These are phyloP conservation scores for Hericium alpestre DNA, from an alignment of 768 basidiomycete species.

Conservation along the genomic window DNA sequence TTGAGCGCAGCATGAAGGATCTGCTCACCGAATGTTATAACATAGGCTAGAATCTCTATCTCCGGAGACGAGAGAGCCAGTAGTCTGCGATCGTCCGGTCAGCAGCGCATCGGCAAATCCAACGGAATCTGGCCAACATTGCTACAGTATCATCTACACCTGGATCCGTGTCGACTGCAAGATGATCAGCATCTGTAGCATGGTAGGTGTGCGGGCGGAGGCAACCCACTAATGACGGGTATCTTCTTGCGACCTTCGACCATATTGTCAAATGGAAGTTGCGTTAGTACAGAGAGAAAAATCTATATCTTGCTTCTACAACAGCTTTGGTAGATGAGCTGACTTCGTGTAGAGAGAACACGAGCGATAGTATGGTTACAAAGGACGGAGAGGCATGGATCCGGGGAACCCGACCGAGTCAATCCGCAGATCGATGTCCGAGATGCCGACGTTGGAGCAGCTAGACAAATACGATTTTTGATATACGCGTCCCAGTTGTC, in stretches of 20 bases:
- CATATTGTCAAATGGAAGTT: not conserved
- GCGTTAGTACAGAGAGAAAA: too few species aligned
- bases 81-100: slow-evolving; percentile 32
- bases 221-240: not conserved
- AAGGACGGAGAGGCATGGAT: too few species aligned
- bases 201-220: not conserved
- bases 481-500: too few species aligned
- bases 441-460: too few species aligned
- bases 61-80: slow-evolving; percentile 78
- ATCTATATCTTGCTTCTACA: too few species aligned
- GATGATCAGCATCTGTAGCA: slow-evolving; percentile 28
- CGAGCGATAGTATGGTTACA: too few species aligned
- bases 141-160: slow-evolving; percentile 78
- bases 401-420: too few species aligned
- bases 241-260: not conserved
- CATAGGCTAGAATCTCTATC: slow-evolving; percentile 65
- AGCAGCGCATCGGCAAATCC: not conserved
- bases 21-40: slow-evolving; percentile 61
- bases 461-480: too few species aligned
- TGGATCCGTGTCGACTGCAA: slow-evolving; percentile 75
- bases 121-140: slow-evolving; percentile 36
- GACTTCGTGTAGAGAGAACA: too few species aligned
- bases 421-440: too few species aligned
- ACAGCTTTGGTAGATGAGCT: too few species aligned
- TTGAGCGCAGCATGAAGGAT: not conserved